Conservation (phyloP, 805 yeast species). For the Candida stauntonica region DNA sequence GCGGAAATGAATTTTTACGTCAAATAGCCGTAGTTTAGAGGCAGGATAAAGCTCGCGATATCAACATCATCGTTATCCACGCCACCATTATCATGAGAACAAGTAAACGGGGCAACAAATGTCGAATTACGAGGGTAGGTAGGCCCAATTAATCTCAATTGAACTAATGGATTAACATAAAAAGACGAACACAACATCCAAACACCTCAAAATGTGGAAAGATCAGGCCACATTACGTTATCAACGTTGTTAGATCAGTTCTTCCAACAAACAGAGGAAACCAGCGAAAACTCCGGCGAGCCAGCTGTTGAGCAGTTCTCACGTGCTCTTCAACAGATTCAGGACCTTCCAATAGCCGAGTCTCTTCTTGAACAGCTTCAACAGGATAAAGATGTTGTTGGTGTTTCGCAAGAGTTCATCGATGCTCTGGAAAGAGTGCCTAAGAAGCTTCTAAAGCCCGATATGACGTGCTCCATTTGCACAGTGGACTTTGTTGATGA, state of each 20-base stretch:
- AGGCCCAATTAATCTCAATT: not conserved
- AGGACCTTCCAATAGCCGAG: slow-evolving; percentile 21
- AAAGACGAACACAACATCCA: slow-evolving; percentile 29
- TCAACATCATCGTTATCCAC: too few relatives aligned
- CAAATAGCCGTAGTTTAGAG: too few relatives aligned
- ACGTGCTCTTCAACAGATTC: slow-evolving; percentile 16
- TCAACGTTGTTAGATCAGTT: slow-evolving; percentile 18
- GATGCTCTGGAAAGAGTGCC: slow-evolving; percentile 75
- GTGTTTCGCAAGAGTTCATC: slow-evolving; percentile 65
- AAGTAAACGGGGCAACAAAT: slow-evolving; percentile 13
- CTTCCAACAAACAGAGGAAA: slow-evolving; percentile 3
- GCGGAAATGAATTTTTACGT: not conserved
- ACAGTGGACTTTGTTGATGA: slow-evolving; percentile 68
- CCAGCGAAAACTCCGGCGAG: not conserved
- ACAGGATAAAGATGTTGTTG: slow-evolving; percentile 31
- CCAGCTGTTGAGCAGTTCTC: slow-evolving; percentile 13
- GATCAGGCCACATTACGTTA: too few relatives aligned
- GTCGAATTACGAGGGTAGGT: slow-evolving; percentile 34
- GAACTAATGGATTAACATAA: not conserved
- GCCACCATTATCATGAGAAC: too few relatives aligned
- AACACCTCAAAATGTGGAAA: too few relatives aligned
- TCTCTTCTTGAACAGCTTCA: slow-evolving; percentile 25
- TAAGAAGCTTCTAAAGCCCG: slow-evolving; percentile 35
- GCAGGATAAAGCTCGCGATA: too few relatives aligned
- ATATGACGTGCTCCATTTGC: slow-evolving; percentile 81